phyloP scores from a whole-genome alignment of 768 basidiomycete species.

The Myochromella boudieri region DNA sequence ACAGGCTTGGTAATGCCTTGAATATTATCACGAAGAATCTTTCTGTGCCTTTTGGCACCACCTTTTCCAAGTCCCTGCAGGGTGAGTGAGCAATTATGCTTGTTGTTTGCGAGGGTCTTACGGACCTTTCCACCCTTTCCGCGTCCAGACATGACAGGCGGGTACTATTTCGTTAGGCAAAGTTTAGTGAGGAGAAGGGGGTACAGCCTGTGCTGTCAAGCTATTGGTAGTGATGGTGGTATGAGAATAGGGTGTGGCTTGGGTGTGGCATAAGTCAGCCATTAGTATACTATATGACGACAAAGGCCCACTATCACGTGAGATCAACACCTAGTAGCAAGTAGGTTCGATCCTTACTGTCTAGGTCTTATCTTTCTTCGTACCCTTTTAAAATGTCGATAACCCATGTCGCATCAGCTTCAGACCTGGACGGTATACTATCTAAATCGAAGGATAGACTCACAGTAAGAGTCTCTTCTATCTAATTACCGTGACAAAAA shows the following conservation, averaged over 20 bases:
- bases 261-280: too few relatives aligned
- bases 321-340: too few relatives aligned
- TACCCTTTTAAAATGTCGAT: conserved; percentile 45
- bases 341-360: too few relatives aligned
- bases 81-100: background rate
- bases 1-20: conserved; percentile 50
- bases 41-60: conserved; percentile 78
- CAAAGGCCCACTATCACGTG: too few relatives aligned
- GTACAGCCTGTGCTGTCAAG: conserved; percentile 2
- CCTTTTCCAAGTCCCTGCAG: conserved; percentile 74
- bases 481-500: background rate
- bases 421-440: conserved; percentile 61
- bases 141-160: conserved; percentile 63
- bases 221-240: conserved; percentile 29
- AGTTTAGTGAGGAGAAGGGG: background rate
- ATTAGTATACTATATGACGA: too few relatives aligned
- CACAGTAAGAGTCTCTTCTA: conserved; percentile 41
- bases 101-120: background rate
- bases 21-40: conserved; percentile 81
- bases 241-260: too few relatives aligned
- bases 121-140: conserved; percentile 76
- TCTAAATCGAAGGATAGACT: conserved; percentile 61
- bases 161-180: background rate
- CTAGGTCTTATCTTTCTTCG: too few relatives aligned
- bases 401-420: conserved; percentile 60